Base-by-base conservation (phyloP, 139 green algal species). In the Haematococcus lacustris region DNA sequence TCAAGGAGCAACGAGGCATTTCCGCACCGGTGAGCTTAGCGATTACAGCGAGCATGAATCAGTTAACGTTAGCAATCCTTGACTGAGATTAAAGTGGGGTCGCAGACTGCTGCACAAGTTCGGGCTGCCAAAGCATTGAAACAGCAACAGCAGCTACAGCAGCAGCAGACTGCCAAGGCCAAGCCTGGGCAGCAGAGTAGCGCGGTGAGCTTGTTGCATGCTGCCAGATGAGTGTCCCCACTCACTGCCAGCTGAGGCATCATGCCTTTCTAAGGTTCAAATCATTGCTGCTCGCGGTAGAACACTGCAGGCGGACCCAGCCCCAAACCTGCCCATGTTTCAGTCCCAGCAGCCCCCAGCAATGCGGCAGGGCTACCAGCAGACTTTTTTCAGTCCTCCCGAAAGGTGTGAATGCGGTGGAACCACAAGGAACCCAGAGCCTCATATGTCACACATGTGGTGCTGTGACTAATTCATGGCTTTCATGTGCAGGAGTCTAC, bases 1-100 rank as follows among this genome's bases (percentile, higher is more conserved):
- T 33, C 32, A 72, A 72, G 30, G 67, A 72, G 67, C 67, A 72
- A 26, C 41, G 67, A 28, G 67, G 67, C 40, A 64, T 43, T 33
- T 47, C 47, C 3, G 34, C 43, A 47, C 66, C 21, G 39, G 66
- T 60, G 23, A 40, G 63, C 32, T 9, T n/a, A n/a, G n/a, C n/a
- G 5, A 32, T 32, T 65, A 9, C 47, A 57, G 47, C 47, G 47
- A 57, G 21, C 47, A 57, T 57, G 13, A 28, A 28, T 13, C 13
- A 57, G 47, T 57, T 57, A 13, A 13, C 47, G 13, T 21, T 21
- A 57, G 47, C 47, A 57, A 30, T 37, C 5, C 57, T 37, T 65
- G 57, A 30, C 32, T 32, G 9, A 35, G 23, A 35, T 35, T 65
- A 35, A 35, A 37, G 13, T 30, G 5, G 32, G 61, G 17, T 38